Conservation (phyloP, 176 grass and related monocot genomes). For the Oryza meridionalis region DNA sequence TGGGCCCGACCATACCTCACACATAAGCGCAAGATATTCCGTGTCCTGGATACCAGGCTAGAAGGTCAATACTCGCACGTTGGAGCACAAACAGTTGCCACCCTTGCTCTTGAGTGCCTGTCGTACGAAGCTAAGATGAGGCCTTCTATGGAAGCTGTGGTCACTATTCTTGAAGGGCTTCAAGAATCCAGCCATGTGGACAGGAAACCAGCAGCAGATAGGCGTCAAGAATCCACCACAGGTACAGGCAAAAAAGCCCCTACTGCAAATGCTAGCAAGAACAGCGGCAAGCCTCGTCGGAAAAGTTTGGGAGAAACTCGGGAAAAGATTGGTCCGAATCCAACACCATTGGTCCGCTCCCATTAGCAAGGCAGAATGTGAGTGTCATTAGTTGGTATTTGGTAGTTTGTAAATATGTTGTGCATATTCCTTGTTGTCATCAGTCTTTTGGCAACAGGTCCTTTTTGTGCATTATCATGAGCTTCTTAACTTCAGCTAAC, state of each 20-base stretch:
- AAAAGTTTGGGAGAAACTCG: conserved; percentile 45
- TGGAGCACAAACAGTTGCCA: conserved; percentile 59
- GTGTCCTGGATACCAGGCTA: conserved; percentile 67
- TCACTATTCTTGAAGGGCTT: conserved; percentile 54
- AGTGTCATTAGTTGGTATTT: conserved; percentile 6
- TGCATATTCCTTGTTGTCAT: conserved; percentile 40
- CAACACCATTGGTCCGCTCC: conserved; percentile 17
- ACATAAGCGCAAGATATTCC: conserved; percentile 86
- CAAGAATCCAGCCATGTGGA: conserved; percentile 31
- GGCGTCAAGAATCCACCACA: conserved; percentile 41
- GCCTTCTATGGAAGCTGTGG: conserved; percentile 61
- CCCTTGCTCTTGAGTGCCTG: conserved; percentile 64
- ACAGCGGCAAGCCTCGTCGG: conserved; percentile 28
- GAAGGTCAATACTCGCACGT: conserved; percentile 66
- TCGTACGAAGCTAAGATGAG: conserved; percentile 63
- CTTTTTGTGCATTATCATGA: not conserved
- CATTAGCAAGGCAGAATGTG: not conserved
- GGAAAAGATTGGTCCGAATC: conserved; percentile 37
- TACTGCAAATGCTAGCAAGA: conserved; percentile 16
- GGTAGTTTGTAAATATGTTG: conserved; percentile 52
- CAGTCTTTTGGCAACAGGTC: conserved; percentile 22
- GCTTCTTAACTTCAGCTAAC: conserved; percentile 22
- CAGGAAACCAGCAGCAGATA: conserved; percentile 33
- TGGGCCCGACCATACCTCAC: conserved; percentile 76
- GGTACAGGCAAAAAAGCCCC: conserved; percentile 16